A percentile compares a stretch with the other conserved stretches of the same genome.
phyloP scores from a whole-genome alignment of 495 filamentous ascomycete species.

The Trichodelitschia bisporula region DNA sequence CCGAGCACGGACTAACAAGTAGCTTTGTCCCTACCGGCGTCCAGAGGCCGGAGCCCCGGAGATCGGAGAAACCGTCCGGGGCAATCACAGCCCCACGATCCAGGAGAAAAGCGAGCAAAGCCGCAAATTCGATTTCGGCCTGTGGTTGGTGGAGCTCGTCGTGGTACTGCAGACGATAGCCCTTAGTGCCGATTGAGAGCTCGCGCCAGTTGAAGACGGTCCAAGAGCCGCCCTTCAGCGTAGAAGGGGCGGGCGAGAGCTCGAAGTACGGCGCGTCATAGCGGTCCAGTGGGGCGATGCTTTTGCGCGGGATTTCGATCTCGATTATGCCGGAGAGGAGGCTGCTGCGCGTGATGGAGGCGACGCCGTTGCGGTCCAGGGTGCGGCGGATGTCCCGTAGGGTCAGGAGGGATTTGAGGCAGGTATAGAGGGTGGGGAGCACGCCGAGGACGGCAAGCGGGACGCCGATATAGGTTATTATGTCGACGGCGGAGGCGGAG shows the following conservation, averaged over 20 bases:
- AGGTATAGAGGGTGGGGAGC: slow-evolving; percentile 37
- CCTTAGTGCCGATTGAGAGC: slow-evolving; percentile 30
- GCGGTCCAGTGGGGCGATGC: slow-evolving; percentile 31
- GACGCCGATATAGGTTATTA: too few relatives aligned
- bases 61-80: slow-evolving; percentile 28
- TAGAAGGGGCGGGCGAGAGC: slow-evolving; percentile 20
- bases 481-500: too few relatives aligned
- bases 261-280: slow-evolving; percentile 30
- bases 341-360: slow-evolving; percentile 32
- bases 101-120: slow-evolving; percentile 32
- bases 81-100: slow-evolving; percentile 37
- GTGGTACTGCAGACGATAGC: slow-evolving; percentile 35
- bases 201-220: slow-evolving; percentile 38
- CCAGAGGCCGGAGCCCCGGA: slow-evolving; percentile 35
- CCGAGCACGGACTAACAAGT: slow-evolving; percentile 26
- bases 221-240: slow-evolving; percentile 34
- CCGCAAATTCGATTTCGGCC: slow-evolving; percentile 37
- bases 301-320: slow-evolving; percentile 37
- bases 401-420: slow-evolving; percentile 24
- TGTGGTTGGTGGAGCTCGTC: slow-evolving; percentile 40
- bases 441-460: slow-evolving; percentile 42
- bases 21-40: slow-evolving; percentile 33
- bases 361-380: slow-evolving; percentile 25
- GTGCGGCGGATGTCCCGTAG: slow-evolving; percentile 30
- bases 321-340: slow-evolving; percentile 40